Conservation (phyloP, 768 basidiomycete species). For the Suillus ampliporus region DNA sequence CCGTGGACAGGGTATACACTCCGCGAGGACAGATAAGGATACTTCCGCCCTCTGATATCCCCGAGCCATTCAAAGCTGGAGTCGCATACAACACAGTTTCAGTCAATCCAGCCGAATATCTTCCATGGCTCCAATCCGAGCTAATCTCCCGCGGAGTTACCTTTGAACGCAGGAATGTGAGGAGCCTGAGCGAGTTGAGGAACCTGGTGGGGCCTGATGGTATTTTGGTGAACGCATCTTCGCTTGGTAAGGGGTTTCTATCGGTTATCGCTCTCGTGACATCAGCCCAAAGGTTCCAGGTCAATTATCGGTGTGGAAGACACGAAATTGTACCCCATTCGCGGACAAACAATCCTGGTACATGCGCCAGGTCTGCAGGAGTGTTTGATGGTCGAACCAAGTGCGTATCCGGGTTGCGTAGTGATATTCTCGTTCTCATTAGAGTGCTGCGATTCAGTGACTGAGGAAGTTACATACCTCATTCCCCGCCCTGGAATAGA, state of each 20-base stretch:
- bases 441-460: conserved; percentile 16
- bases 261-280: conserved; percentile 1
- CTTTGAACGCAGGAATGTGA: conserved; percentile 49
- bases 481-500: conserved; percentile 60
- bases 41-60: conserved; percentile 41
- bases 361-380: conserved; percentile 65
- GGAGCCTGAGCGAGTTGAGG: conserved; percentile 52
- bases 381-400: conserved; percentile 29
- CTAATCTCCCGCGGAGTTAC: conserved; percentile 45
- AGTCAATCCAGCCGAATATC: conserved; percentile 56
- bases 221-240: conserved; percentile 61
- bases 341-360: conserved; percentile 85
- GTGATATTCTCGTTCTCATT: neutral
- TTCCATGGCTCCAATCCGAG: conserved; percentile 52
- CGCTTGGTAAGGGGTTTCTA: conserved; percentile 46
- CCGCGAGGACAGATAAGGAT: conserved; percentile 35
- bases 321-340: conserved; percentile 69
- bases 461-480: conserved; percentile 53
- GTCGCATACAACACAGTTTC: conserved; percentile 52
- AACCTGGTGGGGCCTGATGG: conserved; percentile 41
- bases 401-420: conserved; percentile 23
- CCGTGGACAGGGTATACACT: conserved; percentile 1
- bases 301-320: conserved; percentile 86
- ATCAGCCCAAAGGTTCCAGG: conserved; percentile 54
- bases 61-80: conserved; percentile 41